phyloP scores from a whole-genome alignment of 345 rosid genomes.

The Sisymbrium irio region DNA sequence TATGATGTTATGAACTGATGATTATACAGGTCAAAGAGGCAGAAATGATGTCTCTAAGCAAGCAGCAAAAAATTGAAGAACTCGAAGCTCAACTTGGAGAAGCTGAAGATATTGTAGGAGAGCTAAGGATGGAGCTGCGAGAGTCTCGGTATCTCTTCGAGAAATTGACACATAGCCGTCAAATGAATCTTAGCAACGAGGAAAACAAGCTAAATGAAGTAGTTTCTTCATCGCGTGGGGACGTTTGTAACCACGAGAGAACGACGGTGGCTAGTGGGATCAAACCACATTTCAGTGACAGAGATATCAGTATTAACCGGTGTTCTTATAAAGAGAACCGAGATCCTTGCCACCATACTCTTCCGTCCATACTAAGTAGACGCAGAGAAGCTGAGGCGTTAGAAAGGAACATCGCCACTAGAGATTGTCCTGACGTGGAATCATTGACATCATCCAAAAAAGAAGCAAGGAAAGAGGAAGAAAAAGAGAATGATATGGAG shows the following conservation, averaged over 20 bases:
- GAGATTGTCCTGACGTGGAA: slow-evolving; percentile 2
- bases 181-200: slow-evolving; percentile 1
- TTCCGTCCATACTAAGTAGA: slow-evolving; percentile 64
- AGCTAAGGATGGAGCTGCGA: slow-evolving; percentile 71
- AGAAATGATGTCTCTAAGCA: slow-evolving; percentile 46
- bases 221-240: slow-evolving; percentile 18
- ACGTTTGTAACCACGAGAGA: slow-evolving; percentile 37
- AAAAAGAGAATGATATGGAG: slow-evolving; percentile 36
- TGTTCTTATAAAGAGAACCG: slow-evolving; percentile 42
- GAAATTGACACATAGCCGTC: slow-evolving; percentile 31
- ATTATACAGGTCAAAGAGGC: slow-evolving; percentile 72
- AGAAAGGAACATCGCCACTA: slow-evolving; percentile 34
- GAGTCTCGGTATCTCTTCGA: slow-evolving; percentile 63
- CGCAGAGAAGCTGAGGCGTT: slow-evolving; percentile 51
- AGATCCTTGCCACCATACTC: slow-evolving; percentile 40
- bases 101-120: slow-evolving; percentile 84
- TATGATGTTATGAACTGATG: not conserved
- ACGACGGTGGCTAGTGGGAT: slow-evolving; percentile 25
- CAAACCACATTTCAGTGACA: slow-evolving; percentile 33
- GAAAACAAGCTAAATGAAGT: slow-evolving; percentile 12
- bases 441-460: not conserved
- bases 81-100: slow-evolving; percentile 90
- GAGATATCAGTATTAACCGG: slow-evolving; percentile 26
- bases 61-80: slow-evolving; percentile 68
- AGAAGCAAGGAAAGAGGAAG: slow-evolving; percentile 30